Conservation (phyloP, 202 grass and related monocot genomes). For the Schoenoplectus triqueter region DNA sequence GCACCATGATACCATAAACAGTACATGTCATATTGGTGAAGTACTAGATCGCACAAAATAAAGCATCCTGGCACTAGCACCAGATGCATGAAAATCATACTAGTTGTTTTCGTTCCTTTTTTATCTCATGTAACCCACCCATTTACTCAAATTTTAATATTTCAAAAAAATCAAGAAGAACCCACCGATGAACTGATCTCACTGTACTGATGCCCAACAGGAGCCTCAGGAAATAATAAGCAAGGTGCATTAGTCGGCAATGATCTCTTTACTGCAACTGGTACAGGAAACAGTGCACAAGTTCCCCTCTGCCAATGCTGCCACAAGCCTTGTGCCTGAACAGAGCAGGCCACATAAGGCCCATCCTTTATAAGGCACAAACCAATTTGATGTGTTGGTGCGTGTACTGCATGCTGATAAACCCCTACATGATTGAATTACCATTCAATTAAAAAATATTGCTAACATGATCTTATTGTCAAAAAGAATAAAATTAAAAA, state of each 20-base stretch:
- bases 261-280: conserved; percentile 83
- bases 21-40: conserved; percentile 12
- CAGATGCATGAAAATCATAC: not conserved
- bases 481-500: not conserved
- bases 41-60: conserved; percentile 14
- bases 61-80: not conserved
- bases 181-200: conserved; percentile 33
- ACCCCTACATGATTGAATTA: conserved; percentile 45
- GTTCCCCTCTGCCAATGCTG: conserved; percentile 97
- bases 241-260: conserved; percentile 71
- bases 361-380: conserved; percentile 87
- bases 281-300: conserved; percentile 88
- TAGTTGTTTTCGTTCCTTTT: not conserved
- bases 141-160: conserved; percentile 15
- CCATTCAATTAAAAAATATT: not conserved
- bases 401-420: conserved; percentile 52
- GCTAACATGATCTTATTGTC: not conserved
- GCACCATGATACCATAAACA: not conserved
- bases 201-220: conserved; percentile 54
- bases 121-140: not conserved
- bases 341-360: conserved; percentile 66
- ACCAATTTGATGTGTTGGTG: conserved; percentile 77
- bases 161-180: not conserved
- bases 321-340: conserved; percentile 74
- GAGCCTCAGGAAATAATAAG: conserved; percentile 67